Evolutionary conservation across 495 filamentous ascomycete genomes (phyloP).

Genomic region (Elaphomyces granulatus): DNA sequence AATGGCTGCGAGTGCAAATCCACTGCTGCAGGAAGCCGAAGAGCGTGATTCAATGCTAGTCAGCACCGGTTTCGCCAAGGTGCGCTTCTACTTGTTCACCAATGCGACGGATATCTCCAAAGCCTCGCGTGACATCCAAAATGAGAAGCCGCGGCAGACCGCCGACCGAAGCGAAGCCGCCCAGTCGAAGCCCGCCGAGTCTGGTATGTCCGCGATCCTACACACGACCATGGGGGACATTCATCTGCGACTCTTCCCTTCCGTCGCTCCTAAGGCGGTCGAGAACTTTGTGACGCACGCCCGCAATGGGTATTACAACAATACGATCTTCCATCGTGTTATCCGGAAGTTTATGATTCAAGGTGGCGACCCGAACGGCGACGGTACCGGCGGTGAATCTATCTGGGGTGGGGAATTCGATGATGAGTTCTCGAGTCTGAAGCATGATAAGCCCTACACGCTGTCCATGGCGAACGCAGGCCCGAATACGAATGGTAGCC

Average conservation of each 20-base stretch:
- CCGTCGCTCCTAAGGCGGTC: conserved; percentile 87
- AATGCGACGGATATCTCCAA: conserved; percentile 77
- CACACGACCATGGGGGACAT: conserved; percentile 95
- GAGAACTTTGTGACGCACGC: conserved; percentile 96
- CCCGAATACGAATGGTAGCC: conserved; percentile 61
- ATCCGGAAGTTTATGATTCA: conserved; percentile 99
- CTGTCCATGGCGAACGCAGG: conserved; percentile 96
- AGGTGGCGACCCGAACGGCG: conserved; percentile 80
- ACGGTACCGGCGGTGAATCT: conserved; percentile 89
- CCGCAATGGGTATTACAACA: conserved; percentile 85
- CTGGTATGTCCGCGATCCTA: conserved; percentile 64
- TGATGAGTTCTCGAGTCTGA: conserved; percentile 83
- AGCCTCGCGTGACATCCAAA: conserved; percentile 79
- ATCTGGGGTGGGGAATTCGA: conserved; percentile 96
- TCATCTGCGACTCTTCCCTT: conserved; percentile 82
- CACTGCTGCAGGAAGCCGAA: conserved; percentile 85
- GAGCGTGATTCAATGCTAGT: conserved; percentile 81
- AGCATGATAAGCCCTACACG: conserved; percentile 93
- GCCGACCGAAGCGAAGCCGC: conserved; percentile 25
- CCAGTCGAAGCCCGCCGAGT: conserved; percentile 47
- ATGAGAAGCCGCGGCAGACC: conserved; percentile 62
- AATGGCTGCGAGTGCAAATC: conserved; percentile 92
- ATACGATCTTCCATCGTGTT: conserved; percentile 91
- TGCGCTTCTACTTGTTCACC: conserved; percentile 96
- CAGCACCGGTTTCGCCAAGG: conserved; percentile 69